Evolutionary conservation across 345 rosid genomes (phyloP).

Genomic region (Eucalyptus leucophloia): DNA sequence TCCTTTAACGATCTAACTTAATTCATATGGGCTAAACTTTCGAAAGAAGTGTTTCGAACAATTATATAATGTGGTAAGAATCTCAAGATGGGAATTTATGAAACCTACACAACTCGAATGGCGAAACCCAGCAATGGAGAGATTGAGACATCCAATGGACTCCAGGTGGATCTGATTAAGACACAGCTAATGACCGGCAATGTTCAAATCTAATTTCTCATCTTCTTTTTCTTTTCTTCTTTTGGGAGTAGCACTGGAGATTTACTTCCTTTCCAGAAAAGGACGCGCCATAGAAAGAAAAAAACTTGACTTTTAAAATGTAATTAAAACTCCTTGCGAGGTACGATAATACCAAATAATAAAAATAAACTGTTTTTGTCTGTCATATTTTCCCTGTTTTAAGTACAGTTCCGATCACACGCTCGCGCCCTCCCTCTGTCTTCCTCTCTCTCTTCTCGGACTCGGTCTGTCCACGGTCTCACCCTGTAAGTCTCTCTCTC

Average conservation of each 20-base stretch:
- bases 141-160: background rate
- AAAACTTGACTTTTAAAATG: background rate
- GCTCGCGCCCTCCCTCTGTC: background rate
- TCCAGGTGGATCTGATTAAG: background rate
- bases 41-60: fast-evolving
- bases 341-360: background rate
- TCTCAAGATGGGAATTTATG: fast-evolving
- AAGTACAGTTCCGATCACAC: background rate
- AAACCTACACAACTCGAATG: background rate
- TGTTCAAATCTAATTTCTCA: background rate
- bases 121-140: background rate
- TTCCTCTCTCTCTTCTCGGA: background rate
- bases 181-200: background rate
- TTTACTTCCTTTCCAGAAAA: background rate
- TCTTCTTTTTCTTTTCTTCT: background rate
- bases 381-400: background rate
- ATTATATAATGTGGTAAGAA: fast-evolving
- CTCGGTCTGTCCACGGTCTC: background rate
- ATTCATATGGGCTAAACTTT: background rate
- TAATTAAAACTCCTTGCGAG: background rate
- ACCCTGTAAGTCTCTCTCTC: background rate
- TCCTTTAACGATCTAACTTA: fast-evolving
- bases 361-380: background rate
- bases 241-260: background rate
- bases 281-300: background rate